phyloP scores from a whole-genome alignment of 164 flowering plant species.

The Dillenia suffruticosa region DNA sequence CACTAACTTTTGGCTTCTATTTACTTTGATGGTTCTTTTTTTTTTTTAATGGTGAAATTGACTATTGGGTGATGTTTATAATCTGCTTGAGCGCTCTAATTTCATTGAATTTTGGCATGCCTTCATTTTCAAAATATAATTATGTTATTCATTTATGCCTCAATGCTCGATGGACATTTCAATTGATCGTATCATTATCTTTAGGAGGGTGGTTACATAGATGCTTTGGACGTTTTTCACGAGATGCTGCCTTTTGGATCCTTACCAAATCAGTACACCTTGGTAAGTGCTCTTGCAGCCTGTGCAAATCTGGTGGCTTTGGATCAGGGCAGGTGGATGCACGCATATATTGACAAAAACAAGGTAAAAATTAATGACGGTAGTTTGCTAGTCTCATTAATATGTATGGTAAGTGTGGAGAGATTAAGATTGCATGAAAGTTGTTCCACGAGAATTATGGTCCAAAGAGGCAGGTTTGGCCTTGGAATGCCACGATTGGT shows the following conservation, averaged over 20 bases:
- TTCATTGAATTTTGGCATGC: not conserved
- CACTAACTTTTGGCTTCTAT: no score
- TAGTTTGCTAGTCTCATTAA: conserved; percentile 36
- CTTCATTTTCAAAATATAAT: no score
- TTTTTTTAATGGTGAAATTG: not conserved
- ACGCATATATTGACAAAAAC: conserved; percentile 29
- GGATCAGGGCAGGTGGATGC: conserved; percentile 49
- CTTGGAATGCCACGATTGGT: conserved; percentile 57
- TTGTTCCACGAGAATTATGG: conserved; percentile 21
- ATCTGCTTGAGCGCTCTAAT: no score
- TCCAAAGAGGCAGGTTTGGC: conserved; percentile 25
- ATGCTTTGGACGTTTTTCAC: conserved; percentile 32
- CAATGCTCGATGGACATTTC: not conserved
- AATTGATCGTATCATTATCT: conserved; percentile 3
- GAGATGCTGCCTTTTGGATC: conserved; percentile 24
- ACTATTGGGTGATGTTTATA: no score
- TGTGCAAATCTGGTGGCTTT: conserved; percentile 44
- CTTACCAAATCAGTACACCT: conserved; percentile 37
- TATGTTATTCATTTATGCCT: not conserved
- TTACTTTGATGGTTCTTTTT: not conserved
- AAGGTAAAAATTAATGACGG: conserved; percentile 23
- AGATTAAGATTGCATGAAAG: conserved; percentile 32
- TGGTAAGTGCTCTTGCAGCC: conserved; percentile 36
- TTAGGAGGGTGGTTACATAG: conserved; percentile 33
- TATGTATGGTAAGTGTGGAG: conserved; percentile 58